A percentile compares a stretch with the other conserved stretches of the same genome.
phyloP scores from a whole-genome alignment of 2,329 filamentous ascomycete species.

The Acrocalymma vagum region DNA sequence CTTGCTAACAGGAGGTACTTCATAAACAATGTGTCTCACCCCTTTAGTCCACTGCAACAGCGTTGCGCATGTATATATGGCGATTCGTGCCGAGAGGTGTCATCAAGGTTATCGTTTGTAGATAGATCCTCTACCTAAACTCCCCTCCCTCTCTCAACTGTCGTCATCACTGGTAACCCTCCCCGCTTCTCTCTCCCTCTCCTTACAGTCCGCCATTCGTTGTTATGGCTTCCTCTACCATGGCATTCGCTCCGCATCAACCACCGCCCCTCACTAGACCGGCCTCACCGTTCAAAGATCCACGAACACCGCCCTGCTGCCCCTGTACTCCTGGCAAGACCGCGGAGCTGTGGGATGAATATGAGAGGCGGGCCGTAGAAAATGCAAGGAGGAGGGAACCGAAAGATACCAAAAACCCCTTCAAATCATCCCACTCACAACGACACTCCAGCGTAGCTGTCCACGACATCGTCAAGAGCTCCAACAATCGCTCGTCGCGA shows the following conservation, averaged over 20 bases:
- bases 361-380: conserved; percentile 41
- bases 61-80: conserved; percentile 44
- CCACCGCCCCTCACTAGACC: conserved; percentile 32
- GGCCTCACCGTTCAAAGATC: conserved; percentile 36
- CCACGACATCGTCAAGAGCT: conserved; percentile 26
- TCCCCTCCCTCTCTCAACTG: conserved; percentile 21
- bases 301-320: conserved; percentile 35
- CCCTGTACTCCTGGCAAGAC: conserved; percentile 36
- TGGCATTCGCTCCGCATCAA: conserved; percentile 27
- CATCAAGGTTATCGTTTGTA: conserved; percentile 34
- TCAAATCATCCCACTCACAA: conserved; percentile 20
- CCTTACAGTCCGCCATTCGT: conserved; percentile 3
- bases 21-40: conserved; percentile 46
- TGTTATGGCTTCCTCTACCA: conserved; percentile 21
- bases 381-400: conserved; percentile 38
- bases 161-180: conserved; percentile 12
- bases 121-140: conserved; percentile 22
- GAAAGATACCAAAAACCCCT: conserved; percentile 5
- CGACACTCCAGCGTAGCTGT: conserved; percentile 26
- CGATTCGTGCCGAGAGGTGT: conserved; percentile 32
- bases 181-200: conserved; percentile 13
- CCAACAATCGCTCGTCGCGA: conserved; percentile 17
- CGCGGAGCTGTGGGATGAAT: conserved; percentile 45
- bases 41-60: conserved; percentile 33
- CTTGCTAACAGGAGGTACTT: conserved; percentile 24